Evolutionary conservation across 306 rosid genomes (phyloP), one percentile per base, ranked within the genome.

Genomic region (Inga oerstediana): DNA sequence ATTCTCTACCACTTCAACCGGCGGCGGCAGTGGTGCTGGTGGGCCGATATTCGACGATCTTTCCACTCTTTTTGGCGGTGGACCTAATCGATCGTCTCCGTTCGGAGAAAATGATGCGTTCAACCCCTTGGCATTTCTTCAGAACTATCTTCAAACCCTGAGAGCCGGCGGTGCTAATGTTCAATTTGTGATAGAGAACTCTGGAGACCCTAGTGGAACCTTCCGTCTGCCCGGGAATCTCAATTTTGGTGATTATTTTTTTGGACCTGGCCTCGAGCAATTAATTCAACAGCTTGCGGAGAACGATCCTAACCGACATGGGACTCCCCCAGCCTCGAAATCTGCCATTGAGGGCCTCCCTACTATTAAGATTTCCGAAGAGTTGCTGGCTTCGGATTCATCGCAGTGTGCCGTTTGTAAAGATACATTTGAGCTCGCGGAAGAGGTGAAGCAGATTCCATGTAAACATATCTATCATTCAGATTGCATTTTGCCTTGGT

Each of bases 331-430:
- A 4, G 93, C 97, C 19, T 89, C 97, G 0, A 93, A 93, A 76
- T 89, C 93, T 0, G 92, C 92, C 2, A 81, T 93, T 51, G 91
- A 83, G 75, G 92, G 74, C n/a, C 89, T 93, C 35, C 93, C 94
- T 5, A 34, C 61, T 9, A 70, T 93, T 14, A 79, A 83, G 51
- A 85, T 93, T 44, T 14, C 90, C 0, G 75, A 88, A 56, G 93
- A 88, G 24, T 58, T 88, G 66, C 80, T 93, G 87, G 85, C 82
- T 19, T 84, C 94, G 2, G 97, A 93, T 62, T 89, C 94, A 0
- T 91, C 93, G 16, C 97, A 93, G 91, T 93, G 97, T 64, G 97
- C 97, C 3, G 97, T 93, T 77, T 93, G 97, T 41, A 93, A 89
- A 88, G 97, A 93, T 65, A 83, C 86, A 12, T 93, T 93, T 72